These are phyloP conservation scores for Zygoascus biomembranicola DNA, from an alignment of 805 yeast genomes.

Conservation along the genomic window DNA sequence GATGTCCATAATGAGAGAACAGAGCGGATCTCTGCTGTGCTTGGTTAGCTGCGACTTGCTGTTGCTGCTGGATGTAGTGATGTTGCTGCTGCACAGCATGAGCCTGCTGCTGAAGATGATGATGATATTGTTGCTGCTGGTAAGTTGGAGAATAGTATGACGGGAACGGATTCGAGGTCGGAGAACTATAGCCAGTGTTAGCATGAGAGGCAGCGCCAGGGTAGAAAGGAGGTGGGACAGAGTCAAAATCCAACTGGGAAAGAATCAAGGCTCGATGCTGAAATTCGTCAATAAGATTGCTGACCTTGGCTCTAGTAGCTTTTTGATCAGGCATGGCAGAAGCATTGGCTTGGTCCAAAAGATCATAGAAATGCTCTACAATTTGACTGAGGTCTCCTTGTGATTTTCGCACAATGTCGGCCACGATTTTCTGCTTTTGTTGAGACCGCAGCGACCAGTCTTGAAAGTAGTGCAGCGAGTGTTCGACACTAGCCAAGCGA, in stretches of 20 bases:
- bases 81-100: neutral
- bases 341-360: neutral
- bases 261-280: neutral
- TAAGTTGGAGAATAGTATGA: neutral
- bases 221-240: neutral
- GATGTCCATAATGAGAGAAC: constrained; percentile 1
- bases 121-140: neutral
- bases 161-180: neutral
- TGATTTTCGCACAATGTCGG: constrained; percentile 10
- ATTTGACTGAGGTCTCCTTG: constrained; percentile 10
- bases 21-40: neutral
- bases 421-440: constrained; percentile 2
- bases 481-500: neutral
- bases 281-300: neutral
- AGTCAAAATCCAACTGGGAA: neutral
- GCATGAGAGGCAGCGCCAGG: neutral
- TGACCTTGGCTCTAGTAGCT: neutral
- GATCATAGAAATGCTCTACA: neutral
- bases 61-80: neutral
- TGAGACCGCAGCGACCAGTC: neutral
- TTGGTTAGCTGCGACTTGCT: neutral
- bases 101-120: neutral
- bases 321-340: neutral
- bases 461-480: neutral
- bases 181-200: neutral